Evolutionary conservation across 2,329 filamentous ascomycete genomes (phyloP).

Genomic region (Cladobotryum mycophilum): DNA sequence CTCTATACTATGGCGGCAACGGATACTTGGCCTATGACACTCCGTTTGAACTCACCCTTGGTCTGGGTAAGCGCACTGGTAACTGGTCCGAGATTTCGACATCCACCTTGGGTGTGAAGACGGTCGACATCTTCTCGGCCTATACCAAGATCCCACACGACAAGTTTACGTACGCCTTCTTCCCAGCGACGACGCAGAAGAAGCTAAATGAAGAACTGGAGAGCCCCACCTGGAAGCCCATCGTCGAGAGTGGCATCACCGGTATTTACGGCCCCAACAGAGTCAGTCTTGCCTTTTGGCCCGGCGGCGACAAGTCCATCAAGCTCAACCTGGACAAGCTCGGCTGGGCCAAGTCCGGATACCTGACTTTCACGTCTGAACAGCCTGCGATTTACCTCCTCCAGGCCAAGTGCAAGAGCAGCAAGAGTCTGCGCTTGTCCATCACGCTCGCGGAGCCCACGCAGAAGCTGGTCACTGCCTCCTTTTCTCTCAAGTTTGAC

Average conservation of each 20-base stretch:
- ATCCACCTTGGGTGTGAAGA: slow-evolving; percentile 13
- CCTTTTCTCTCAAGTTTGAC: slow-evolving; percentile 10
- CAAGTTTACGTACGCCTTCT: slow-evolving; percentile 14
- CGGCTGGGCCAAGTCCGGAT: slow-evolving; percentile 15
- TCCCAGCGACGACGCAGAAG: slow-evolving; percentile 13
- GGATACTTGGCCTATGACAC: slow-evolving; percentile 16
- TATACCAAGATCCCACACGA: slow-evolving; percentile 12
- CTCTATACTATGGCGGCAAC: slow-evolving; percentile 17
- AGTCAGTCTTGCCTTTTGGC: slow-evolving; percentile 19
- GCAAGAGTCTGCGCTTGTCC: slow-evolving; percentile 5
- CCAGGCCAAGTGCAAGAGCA: slow-evolving; percentile 1
- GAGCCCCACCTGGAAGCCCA: slow-evolving; percentile 12
- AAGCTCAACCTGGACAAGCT: slow-evolving; percentile 11
- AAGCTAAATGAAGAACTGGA: slow-evolving; percentile 10
- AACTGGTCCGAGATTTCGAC: slow-evolving; percentile 21
- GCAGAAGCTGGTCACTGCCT: slow-evolving; percentile 12
- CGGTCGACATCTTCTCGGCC: slow-evolving; percentile 17
- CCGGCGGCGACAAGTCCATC: slow-evolving; percentile 13
- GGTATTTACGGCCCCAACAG: slow-evolving; percentile 12
- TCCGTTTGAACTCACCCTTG: slow-evolving; percentile 16
- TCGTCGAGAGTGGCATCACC: slow-evolving; percentile 14
- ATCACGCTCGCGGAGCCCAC: slow-evolving; percentile 17
- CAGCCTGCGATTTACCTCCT: slow-evolving; percentile 16
- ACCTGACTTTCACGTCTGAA: slow-evolving; percentile 12
- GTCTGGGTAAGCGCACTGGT: slow-evolving; percentile 15